phyloP scores from a whole-genome alignment of 169 alveolate genomes.

The Plasmodium billcollinsi region DNA sequence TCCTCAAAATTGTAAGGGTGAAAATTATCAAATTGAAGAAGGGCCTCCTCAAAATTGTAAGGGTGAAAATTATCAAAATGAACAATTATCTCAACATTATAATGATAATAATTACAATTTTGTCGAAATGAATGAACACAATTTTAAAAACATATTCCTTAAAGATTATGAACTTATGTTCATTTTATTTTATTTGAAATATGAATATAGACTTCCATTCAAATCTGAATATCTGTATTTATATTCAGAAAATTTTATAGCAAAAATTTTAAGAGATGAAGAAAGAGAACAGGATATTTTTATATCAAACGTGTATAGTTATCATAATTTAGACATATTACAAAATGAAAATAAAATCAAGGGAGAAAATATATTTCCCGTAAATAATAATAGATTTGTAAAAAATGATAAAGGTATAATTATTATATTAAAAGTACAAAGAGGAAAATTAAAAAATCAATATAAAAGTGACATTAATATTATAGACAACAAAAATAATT shows the following conservation, averaged over 20 bases:
- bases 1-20: background rate
- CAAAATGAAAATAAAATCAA: background rate
- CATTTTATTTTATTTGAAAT: slow-evolving; percentile 41
- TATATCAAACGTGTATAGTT: slow-evolving; percentile 24
- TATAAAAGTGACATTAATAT: background rate
- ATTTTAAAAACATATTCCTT: slow-evolving; percentile 23
- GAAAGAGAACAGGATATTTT: slow-evolving; percentile 1
- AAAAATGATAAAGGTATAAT: background rate
- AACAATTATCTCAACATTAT: no score
- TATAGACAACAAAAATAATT: background rate
- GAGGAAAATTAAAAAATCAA: background rate
- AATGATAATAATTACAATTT: background rate
- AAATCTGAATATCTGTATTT: slow-evolving; percentile 2
- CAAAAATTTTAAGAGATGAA: slow-evolving; percentile 7
- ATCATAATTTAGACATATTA: background rate
- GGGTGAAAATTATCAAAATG: no score
- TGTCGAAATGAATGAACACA: slow-evolving; percentile 9
- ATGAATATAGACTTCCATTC: slow-evolving; percentile 25
- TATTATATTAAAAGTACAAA: background rate
- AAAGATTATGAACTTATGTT: slow-evolving; percentile 29
- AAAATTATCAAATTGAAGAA: no score
- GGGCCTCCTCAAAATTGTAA: background rate
- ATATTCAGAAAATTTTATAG: slow-evolving; percentile 10
- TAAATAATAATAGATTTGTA: background rate
- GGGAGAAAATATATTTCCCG: background rate